phyloP scores from a whole-genome alignment of 306 rosid species.

The Spatholobus suberectus region DNA sequence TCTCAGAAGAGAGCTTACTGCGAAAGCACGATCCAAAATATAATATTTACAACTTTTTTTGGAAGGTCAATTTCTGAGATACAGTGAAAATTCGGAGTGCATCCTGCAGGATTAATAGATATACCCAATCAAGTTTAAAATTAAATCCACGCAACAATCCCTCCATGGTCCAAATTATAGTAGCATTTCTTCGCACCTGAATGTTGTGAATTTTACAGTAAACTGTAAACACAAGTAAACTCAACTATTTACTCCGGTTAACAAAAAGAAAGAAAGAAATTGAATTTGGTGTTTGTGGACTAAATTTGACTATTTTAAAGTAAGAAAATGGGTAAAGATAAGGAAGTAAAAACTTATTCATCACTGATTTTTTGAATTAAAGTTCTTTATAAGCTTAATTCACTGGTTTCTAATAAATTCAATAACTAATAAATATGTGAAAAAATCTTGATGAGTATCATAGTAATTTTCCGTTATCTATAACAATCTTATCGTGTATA shows the following conservation, averaged over 20 bases:
- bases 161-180: neutral
- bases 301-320: no score
- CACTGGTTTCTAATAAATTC: no score
- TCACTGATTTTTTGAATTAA: no score
- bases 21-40: slow-evolving; percentile 72
- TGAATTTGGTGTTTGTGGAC: no score
- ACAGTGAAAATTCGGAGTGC: neutral
- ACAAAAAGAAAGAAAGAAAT: no score
- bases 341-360: no score
- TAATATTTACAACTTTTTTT: slow-evolving; percentile 27
- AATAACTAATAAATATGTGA: no score
- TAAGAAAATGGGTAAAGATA: no score
- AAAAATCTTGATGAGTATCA: no score
- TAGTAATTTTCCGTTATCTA: no score
- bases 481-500: no score
- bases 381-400: no score
- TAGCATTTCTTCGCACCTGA: neutral
- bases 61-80: neutral
- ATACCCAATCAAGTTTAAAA: neutral
- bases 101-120: neutral
- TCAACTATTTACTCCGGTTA: neutral
- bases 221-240: neutral
- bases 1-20: slow-evolving; percentile 74
- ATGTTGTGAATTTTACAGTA: neutral
- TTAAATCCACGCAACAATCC: neutral